Base-by-base conservation (phyloP, 306 rosid species). In the Cucurbita argyrosperma region DNA sequence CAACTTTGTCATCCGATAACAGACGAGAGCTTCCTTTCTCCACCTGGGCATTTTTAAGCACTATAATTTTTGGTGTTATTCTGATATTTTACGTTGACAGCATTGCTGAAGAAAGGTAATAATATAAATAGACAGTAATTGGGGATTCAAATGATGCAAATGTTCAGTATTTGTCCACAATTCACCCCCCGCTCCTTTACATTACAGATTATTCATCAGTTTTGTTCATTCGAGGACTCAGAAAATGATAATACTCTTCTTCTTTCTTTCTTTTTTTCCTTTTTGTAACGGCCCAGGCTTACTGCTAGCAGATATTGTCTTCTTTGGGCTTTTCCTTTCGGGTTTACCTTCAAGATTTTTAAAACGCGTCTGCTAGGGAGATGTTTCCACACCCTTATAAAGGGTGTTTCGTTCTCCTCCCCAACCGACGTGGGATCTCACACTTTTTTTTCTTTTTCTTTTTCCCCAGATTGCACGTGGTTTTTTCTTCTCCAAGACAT, bases 401-500 rank as follows among this genome's bases (percentile, higher is more conserved):
- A 21, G 23, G 23, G 23, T 21, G 23, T 21, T 21, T 0, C 23
- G 1, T 21, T 21, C 23, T 21, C 23, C 23, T 21, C 1, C 23
- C 23, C 23, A 1, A 21, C 23, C 0, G 23, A 21, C 0, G 23
- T 21, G 23, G 23, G 23, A 21, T 21, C 23, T 21, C 23, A 21
- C 23, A 21, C 23, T 21, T 21, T 21, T 21, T 21, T 21, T 21
- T n/a, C n/a, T 21, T 21, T 21, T 21, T 21, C 23, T 21, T 21
- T n/a, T n/a, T n/a, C n/a, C 23, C 87, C 79, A 95, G 99, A 77
- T 87, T 95, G 81, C 99, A 91, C 87, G 82, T 89, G 97, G 97
- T 95, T 80, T 91, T 95, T 82, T 91, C 97, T 74, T 91, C 99
- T 35, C 97, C 99, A 43, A 89, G 95, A 77, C 99, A 95, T 88